A percentile compares a stretch with the other conserved stretches of the same genome.
Evolutionary conservation across 1,284 basidiomycete species (phyloP).

Genomic region (Anthracocystis setariae): DNA sequence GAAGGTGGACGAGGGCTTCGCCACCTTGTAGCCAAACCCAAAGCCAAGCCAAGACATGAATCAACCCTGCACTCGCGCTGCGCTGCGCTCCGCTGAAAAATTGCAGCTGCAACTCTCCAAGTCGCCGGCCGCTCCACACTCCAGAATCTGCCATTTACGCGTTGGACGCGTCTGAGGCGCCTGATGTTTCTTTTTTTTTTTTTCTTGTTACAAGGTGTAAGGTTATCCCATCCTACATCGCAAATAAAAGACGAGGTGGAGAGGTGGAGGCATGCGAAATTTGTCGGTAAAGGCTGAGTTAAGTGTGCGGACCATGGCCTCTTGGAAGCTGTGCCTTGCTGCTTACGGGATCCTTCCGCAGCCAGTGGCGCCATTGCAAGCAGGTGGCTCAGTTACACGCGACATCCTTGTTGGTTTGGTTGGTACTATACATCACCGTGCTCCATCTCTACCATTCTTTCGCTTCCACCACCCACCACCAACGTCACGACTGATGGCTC

Average conservation of each 20-base stretch:
- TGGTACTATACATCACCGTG: background rate
- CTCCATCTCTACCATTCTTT: too few species aligned
- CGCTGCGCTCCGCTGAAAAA: slow-evolving; percentile 1
- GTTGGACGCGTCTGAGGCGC: slow-evolving; percentile 22
- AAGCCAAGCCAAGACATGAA: slow-evolving; percentile 1
- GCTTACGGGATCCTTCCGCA: slow-evolving; percentile 15
- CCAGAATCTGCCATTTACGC: slow-evolving; percentile 29
- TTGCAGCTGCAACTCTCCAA: background rate
- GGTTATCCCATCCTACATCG: too few species aligned
- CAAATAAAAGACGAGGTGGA: background rate
- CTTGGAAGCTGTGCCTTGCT: slow-evolving; percentile 4
- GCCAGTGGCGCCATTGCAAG: background rate
- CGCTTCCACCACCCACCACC: background rate
- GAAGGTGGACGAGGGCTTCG: slow-evolving; percentile 1
- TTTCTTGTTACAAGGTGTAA: too few species aligned
- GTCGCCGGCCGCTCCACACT: background rate
- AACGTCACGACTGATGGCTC: slow-evolving; percentile 22
- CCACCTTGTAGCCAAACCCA: slow-evolving; percentile 11
- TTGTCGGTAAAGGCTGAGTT: too few species aligned
- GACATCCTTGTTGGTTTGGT: slow-evolving; percentile 7
- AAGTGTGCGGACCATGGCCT: slow-evolving; percentile 1
- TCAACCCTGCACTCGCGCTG: too few species aligned
- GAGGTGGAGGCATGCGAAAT: slow-evolving; percentile 28
- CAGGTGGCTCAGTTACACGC: slow-evolving; percentile 12
- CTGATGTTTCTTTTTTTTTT: background rate